Evolutionary conservation across 169 alveolate genomes (phyloP).

Genomic region (Besnoitia besnoiti): DNA sequence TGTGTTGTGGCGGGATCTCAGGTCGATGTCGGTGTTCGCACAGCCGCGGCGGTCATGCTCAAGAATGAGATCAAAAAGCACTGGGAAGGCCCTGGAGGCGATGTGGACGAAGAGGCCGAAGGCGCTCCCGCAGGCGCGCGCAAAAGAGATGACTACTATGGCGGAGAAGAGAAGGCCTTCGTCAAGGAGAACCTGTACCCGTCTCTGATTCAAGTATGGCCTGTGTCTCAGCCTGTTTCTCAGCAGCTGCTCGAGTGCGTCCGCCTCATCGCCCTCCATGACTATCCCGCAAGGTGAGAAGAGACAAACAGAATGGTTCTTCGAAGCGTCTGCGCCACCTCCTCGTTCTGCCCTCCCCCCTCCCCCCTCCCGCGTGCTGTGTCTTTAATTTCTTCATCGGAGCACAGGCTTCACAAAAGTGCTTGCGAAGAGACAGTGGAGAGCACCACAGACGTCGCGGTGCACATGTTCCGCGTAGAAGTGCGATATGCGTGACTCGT

Average conservation of each 20-base stretch:
- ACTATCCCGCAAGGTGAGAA: slow-evolving; percentile 29
- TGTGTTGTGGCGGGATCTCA: too few species aligned
- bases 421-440: too few species aligned
- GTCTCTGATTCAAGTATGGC: not conserved
- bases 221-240: slow-evolving; percentile 14
- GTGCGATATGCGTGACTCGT: too few species aligned
- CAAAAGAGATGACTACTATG: not conserved
- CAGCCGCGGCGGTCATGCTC: slow-evolving; percentile 53
- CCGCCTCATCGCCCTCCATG: slow-evolving; percentile 36
- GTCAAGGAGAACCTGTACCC: not conserved
- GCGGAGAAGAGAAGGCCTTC: slow-evolving; percentile 33
- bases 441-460: too few species aligned
- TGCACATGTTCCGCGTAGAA: too few species aligned
- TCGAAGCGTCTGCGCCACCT: not conserved
- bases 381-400: not conserved
- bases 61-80: slow-evolving; percentile 51
- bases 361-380: not conserved
- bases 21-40: slow-evolving; percentile 45
- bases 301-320: not conserved
- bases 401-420: too few species aligned
- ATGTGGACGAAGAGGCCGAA: not conserved
- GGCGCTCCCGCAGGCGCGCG: slow-evolving; percentile 19
- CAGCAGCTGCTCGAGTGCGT: slow-evolving; percentile 53
- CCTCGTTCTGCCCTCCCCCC: not conserved
- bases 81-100: slow-evolving; percentile 41